Percentiles rank a stretch among this genome's conserved stretches.
These are phyloP conservation scores for Cyberlindnera saturnus DNA, from an alignment of 805 yeast species.

Conservation along the genomic window DNA sequence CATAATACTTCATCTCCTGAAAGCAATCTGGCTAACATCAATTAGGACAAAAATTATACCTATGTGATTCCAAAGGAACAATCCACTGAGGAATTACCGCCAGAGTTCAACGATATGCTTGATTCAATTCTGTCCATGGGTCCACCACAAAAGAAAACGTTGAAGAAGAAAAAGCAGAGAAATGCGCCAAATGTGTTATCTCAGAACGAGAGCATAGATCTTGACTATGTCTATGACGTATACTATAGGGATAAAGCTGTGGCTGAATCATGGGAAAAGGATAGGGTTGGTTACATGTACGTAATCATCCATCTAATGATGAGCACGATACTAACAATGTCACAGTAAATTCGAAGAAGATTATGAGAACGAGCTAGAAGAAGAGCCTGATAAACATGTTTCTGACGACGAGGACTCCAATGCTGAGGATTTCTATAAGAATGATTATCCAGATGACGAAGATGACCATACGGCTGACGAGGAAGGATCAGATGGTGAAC, in stretches of 20 bases:
- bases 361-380: conserved; percentile 27
- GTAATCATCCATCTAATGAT: neutral
- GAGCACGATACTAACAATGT: neutral
- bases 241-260: conserved; percentile 62
- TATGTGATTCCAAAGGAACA: conserved; percentile 20
- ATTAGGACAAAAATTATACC: conserved; percentile 22
- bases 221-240: conserved; percentile 91
- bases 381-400: conserved; percentile 30
- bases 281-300: conserved; percentile 30
- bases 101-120: conserved; percentile 73
- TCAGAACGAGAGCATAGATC: conserved; percentile 17
- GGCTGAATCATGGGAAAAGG: conserved; percentile 40
- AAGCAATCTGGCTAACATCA: neutral
- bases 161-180: conserved; percentile 23
- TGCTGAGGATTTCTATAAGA: conserved; percentile 86
- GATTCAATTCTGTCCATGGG: conserved; percentile 45
- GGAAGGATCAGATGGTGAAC: conserved; percentile 11
- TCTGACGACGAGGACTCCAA: conserved; percentile 82
- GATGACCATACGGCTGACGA: conserved; percentile 42
- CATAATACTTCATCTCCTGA: neutral
- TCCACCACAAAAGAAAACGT: conserved; percentile 11
- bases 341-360: conserved; percentile 34
- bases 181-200: neutral
- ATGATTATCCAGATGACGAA: conserved; percentile 94
- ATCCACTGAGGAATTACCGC: conserved; percentile 36